Base-by-base conservation (phyloP, 179 eudicot species). In the Camellia oleifera region DNA sequence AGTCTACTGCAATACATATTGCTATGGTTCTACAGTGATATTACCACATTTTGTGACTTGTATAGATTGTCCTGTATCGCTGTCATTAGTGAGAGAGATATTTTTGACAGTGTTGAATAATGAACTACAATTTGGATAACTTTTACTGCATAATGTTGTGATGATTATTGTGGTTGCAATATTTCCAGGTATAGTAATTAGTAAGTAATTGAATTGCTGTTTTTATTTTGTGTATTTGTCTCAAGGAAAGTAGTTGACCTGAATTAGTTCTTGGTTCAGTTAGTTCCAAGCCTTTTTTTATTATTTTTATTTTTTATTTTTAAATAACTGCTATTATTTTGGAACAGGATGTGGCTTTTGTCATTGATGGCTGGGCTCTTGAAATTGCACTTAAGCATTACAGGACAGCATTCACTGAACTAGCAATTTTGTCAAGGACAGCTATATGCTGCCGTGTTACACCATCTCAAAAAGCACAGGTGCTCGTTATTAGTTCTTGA, bases 391-490 rank as follows among this genome's bases (percentile, higher is more conserved):
- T 95, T 40, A 91, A 88, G 79, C 91, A 90, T 84, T 80, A 86
- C 81, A 88, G 87, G 72, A 92, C 87, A 80, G 84, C 91, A 75
- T 95, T 95, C 79, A 90, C 97, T 26, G 98, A 95, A 75, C 83
- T 95, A 72, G 97, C 99, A 72, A 89, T 93, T 78, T 81, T 92
- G 84, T 92, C 99, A 78, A 90, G 92, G 81, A 95, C 99, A 66
- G 98, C 99, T 69, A 90, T 95, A 81, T 95, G 98, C 78, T 95
- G 99, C 80, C 99, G 99, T 63, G 95, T 91, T 74, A 95, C 99
- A 68, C 99, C 99, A 80, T 93, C 99, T 14, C 99, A 95, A 85
- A 95, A 95, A 81, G 99, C 99, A 26, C 99, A 95, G 99, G 99
- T 93, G 72, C 71, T 54, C 75, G 67, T 64, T 61, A 42, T 65